Evolutionary conservation across 768 basidiomycete species (phyloP).

Genomic region (Phaeotremella skinneri): DNA sequence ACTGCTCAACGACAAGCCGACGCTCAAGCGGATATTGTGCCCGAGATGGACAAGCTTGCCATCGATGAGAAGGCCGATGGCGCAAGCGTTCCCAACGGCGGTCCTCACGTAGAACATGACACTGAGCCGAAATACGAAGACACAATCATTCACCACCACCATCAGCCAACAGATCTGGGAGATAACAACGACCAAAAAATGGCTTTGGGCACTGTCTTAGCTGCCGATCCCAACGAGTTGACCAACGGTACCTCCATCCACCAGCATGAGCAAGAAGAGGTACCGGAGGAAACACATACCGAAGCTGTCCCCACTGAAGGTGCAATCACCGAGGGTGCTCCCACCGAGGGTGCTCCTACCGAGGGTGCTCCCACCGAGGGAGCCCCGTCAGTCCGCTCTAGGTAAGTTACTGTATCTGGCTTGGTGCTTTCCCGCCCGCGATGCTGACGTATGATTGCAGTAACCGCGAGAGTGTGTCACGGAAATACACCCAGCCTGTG

Average conservation of each 20-base stretch:
- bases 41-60: not conserved
- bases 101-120: not conserved
- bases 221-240: not conserved
- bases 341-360: not conserved
- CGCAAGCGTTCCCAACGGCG: constrained; percentile 8
- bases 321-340: not conserved
- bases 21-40: not conserved
- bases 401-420: not conserved
- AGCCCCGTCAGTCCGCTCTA: not conserved
- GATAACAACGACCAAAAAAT: not conserved
- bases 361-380: constrained; percentile 3
- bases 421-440: too few species aligned
- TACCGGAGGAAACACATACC: not conserved
- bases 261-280: not conserved
- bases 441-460: constrained; percentile 10
- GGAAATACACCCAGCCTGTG: constrained; percentile 33
- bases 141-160: not conserved
- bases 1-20: not conserved
- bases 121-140: not conserved
- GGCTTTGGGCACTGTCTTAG: not conserved
- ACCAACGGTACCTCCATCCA: not conserved
- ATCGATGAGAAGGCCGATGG: not conserved
- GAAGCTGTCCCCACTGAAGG: not conserved
- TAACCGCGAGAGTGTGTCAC: constrained; percentile 22
- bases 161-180: not conserved